Conservation (phyloP, 2,329 filamentous ascomycete genomes). For the Thyridium curvatum region DNA sequence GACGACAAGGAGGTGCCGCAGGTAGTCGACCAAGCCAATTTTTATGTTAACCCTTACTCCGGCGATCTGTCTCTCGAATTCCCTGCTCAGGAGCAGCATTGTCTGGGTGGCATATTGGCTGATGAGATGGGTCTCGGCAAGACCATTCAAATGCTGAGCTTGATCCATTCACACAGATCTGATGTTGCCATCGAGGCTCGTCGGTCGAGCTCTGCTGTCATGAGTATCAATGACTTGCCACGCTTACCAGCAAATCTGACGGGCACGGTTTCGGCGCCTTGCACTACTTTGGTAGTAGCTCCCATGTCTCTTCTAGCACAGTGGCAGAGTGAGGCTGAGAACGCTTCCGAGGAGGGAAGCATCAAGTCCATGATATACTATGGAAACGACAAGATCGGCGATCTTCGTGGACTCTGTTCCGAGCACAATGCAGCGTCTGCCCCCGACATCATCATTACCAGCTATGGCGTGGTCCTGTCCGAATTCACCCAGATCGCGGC, state of each 20-base stretch:
- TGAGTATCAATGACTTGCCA: conserved; percentile 1
- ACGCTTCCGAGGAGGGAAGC: conserved; percentile 78
- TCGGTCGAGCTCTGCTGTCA: conserved; percentile 12
- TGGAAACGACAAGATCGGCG: conserved; percentile 73
- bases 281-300: conserved; percentile 90
- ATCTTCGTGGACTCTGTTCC: conserved; percentile 74
- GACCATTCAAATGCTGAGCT: conserved; percentile 95
- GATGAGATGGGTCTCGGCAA: conserved; percentile 98
- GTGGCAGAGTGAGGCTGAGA: conserved; percentile 93
- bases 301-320: conserved; percentile 95
- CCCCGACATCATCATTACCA: conserved; percentile 89
- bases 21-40: conserved; percentile 61
- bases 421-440: conserved; percentile 66
- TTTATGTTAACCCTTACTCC: conserved; percentile 96
- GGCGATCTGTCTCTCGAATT: conserved; percentile 90
- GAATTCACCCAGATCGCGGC: conserved; percentile 73
- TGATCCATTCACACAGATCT: conserved; percentile 78
- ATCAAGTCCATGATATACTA: conserved; percentile 88
- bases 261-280: conserved; percentile 63
- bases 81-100: conserved; percentile 89
- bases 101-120: conserved; percentile 84
- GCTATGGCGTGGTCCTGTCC: conserved; percentile 85
- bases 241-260: conserved; percentile 13
- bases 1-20: conserved; percentile 69
- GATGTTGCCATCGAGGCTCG: conserved; percentile 37